Evolutionary conservation across 148 eudicot species (phyloP).

Genomic region (Rhododendron molle): DNA sequence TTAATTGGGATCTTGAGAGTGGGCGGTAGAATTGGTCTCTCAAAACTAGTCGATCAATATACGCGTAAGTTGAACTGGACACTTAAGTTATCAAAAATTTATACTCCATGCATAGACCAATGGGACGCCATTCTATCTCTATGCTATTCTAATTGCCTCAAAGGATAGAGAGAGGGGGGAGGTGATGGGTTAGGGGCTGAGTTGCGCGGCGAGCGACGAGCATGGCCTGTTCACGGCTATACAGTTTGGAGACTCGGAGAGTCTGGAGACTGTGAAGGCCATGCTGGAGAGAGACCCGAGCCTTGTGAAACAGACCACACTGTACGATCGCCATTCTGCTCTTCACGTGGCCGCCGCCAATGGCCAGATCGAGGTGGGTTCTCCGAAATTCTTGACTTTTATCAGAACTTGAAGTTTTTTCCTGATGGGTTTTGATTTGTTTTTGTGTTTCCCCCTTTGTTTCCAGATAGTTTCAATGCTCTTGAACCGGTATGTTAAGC

Average conservation of each 20-base stretch:
- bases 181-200: slow-evolving; percentile 77
- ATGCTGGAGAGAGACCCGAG: slow-evolving; percentile 39
- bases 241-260: slow-evolving; percentile 66
- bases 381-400: not conserved
- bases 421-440: slow-evolving; percentile 13
- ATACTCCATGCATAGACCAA: not conserved
- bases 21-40: not conserved
- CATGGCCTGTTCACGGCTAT: slow-evolving; percentile 52
- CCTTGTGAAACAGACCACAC: slow-evolving; percentile 40
- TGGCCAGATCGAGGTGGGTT: slow-evolving; percentile 87
- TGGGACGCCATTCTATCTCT: not conserved
- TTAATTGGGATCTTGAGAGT: not conserved
- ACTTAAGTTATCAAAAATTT: too few relatives aligned
- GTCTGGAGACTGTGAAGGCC: slow-evolving; percentile 33
- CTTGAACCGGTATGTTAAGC: slow-evolving; percentile 63
- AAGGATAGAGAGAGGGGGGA: too few relatives aligned
- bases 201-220: slow-evolving; percentile 47
- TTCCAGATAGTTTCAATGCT: slow-evolving; percentile 65
- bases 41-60: not conserved
- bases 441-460: not conserved
- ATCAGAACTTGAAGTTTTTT: not conserved
- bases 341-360: slow-evolving; percentile 84
- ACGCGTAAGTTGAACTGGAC: not conserved
- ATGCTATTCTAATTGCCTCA: not conserved
- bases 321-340: slow-evolving; percentile 72